Percentiles rank a stretch among this genome's conserved stretches.
phyloP scores from a whole-genome alignment of 352 stramenopile genomes.

The Thraustochytrium sp. region DNA sequence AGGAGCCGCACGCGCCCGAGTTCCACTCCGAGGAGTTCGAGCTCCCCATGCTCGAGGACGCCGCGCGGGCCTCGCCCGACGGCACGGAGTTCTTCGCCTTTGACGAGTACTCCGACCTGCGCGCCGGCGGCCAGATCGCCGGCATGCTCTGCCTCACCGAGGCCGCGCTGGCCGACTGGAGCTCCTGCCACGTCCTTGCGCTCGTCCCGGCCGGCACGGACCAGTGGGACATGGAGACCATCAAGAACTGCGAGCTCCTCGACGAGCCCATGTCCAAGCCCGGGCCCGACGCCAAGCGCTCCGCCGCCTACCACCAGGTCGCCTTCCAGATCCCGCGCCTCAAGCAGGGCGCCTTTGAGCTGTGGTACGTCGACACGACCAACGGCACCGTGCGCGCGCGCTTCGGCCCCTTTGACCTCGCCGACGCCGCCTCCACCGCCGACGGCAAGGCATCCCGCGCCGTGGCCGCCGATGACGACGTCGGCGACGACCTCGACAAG shows the following conservation, averaged over 20 bases:
- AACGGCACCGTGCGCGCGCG: not conserved
- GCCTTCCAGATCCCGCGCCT: not conserved
- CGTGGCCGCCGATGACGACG: not conserved
- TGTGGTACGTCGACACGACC: constrained; percentile 29
- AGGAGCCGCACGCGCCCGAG: not conserved
- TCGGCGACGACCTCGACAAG: not conserved
- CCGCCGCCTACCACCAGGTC: not conserved
- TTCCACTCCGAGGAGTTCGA: constrained; percentile 16
- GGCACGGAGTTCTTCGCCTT: not conserved
- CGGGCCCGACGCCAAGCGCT: not conserved
- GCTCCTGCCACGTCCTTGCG: not conserved
- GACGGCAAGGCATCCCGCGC: not conserved
- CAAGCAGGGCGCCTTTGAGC: not conserved
- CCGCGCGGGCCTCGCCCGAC: not conserved
- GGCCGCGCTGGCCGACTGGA: not conserved
- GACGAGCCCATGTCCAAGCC: constrained; percentile 11
- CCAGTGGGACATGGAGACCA: not conserved
- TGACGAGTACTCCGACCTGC: constrained; percentile 3
- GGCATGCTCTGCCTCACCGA: constrained; percentile 27
- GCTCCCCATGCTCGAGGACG: not conserved
- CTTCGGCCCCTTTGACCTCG: not conserved
- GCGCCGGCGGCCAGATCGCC: not conserved
- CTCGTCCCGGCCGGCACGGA: not conserved
- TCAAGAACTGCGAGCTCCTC: constrained; percentile 5
- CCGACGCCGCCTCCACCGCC: not conserved